These are phyloP conservation scores for Microbotryum intermedium DNA, from an alignment of 1,284 basidiomycete genomes.

Conservation along the genomic window DNA sequence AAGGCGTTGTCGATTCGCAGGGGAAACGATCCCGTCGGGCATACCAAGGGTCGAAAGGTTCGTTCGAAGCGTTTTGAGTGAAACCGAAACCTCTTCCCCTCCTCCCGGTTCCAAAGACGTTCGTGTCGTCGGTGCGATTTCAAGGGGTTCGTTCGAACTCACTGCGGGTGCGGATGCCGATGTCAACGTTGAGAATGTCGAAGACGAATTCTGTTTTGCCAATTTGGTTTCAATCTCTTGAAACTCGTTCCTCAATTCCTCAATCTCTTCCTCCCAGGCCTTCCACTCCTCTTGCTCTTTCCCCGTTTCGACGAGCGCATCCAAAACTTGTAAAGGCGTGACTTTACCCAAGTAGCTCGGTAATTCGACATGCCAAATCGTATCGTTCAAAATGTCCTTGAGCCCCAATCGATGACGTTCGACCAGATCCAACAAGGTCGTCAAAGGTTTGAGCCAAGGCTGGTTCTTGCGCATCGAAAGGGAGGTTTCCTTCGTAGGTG, in stretches of 20 bases:
- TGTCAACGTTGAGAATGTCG: conserved; percentile 2
- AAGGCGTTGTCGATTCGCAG: conserved; percentile 62
- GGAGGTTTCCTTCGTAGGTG: background rate
- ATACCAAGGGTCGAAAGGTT: conserved; percentile 25
- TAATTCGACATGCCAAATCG: conserved; percentile 23
- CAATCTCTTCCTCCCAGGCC: conserved; percentile 21
- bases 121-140: too few relatives aligned
- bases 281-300: conserved; percentile 11
- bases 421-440: background rate
- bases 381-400: conserved; percentile 15
- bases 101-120: background rate
- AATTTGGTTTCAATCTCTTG: background rate
- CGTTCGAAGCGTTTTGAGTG: conserved; percentile 24
- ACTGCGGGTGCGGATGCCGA: conserved; percentile 5
- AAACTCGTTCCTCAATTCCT: background rate
- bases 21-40: conserved; percentile 16
- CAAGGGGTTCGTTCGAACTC: background rate
- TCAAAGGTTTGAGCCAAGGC: too few relatives aligned
- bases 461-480: background rate
- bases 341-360: conserved; percentile 20
- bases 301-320: conserved; percentile 20
- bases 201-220: too few relatives aligned
- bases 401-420: background rate
- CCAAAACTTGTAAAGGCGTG: conserved; percentile 13
- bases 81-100: conserved; percentile 20